Conservation (phyloP, 257 asterid species). For the Linaria vulgaris region DNA sequence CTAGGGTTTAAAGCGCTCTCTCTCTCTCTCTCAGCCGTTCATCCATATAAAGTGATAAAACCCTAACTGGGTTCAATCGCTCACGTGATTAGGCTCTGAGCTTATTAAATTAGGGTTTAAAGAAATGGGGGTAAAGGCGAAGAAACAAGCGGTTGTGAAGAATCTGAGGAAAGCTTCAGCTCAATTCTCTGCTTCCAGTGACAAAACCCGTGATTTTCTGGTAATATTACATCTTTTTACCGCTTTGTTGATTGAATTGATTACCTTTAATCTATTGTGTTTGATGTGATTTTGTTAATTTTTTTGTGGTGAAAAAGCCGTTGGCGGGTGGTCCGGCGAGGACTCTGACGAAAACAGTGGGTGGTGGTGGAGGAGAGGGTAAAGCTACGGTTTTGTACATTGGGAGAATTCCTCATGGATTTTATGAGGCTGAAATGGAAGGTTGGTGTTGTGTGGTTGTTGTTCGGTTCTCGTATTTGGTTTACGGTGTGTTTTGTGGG, state of each 20-base stretch:
- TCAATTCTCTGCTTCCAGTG: slow-evolving; percentile 43
- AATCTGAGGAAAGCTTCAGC: slow-evolving; percentile 51
- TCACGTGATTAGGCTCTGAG: not conserved
- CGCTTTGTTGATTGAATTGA: not conserved
- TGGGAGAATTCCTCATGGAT: slow-evolving; percentile 97
- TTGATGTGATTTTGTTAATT: not conserved
- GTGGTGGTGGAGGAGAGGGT: slow-evolving; percentile 42
- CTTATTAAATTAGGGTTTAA: not conserved
- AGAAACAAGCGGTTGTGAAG: slow-evolving; percentile 42
- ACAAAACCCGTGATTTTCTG: slow-evolving; percentile 56
- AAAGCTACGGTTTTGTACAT: slow-evolving; percentile 73
- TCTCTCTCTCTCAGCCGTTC: too few relatives aligned
- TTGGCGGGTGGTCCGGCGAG: slow-evolving; percentile 76
- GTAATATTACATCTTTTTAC: slow-evolving; percentile 25
- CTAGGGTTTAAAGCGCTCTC: too few relatives aligned
- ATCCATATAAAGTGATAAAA: too few relatives aligned
- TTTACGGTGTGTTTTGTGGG: not conserved
- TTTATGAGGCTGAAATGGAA: slow-evolving; percentile 93
- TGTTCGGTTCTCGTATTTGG: not conserved
- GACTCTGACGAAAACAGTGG: slow-evolving; percentile 42
- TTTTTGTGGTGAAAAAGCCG: slow-evolving; percentile 41
- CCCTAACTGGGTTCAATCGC: too few relatives aligned
- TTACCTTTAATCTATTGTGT: not conserved
- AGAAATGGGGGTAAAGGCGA: slow-evolving; percentile 53
- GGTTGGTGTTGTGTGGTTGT: slow-evolving; percentile 40